These are phyloP conservation scores for Neckera pumila DNA, from an alignment of 225 moss, liverwort and hornwort species.

Conservation along the genomic window DNA sequence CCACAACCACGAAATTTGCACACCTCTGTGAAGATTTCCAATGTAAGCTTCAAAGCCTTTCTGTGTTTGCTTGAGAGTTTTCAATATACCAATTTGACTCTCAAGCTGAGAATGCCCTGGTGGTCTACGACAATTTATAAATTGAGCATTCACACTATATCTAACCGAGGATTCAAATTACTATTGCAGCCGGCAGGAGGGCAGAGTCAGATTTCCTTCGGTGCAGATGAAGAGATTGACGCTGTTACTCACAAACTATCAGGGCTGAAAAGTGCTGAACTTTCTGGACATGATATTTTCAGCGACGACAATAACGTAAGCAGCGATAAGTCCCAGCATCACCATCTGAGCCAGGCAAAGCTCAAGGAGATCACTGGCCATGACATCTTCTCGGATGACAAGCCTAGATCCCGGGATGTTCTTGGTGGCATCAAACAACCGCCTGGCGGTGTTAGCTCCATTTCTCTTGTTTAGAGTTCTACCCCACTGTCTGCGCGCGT, in stretches of 20 bases:
- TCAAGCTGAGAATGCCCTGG: background rate
- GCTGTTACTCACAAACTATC: conserved; percentile 62
- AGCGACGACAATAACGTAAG: conserved; percentile 53
- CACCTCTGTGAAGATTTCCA: conserved; percentile 96
- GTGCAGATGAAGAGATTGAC: conserved; percentile 31
- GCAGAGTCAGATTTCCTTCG: conserved; percentile 84
- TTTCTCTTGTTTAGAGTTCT: conserved; percentile 63
- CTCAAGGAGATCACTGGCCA: conserved; percentile 86
- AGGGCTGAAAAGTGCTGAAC: conserved; percentile 79
- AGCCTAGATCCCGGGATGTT: conserved; percentile 71
- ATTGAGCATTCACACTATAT: background rate
- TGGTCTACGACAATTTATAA: background rate
- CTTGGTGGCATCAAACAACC: conserved; percentile 97
- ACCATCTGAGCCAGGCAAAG: conserved; percentile 80
- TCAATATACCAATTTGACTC: background rate
- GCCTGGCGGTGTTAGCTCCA: conserved; percentile 89
- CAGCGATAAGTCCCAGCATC: conserved; percentile 53
- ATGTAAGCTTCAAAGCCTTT: conserved; percentile 46
- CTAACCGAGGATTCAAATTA: background rate
- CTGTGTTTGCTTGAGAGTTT: background rate
- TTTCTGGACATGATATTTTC: conserved; percentile 93
- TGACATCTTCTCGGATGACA: conserved; percentile 93
- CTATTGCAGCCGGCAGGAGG: conserved; percentile 93
- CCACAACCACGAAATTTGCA: conserved; percentile 85
- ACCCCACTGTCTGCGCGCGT: background rate